These are phyloP conservation scores for Ananas comosus DNA, from an alignment of 176 grass and related monocot genomes.

Conservation along the genomic window DNA sequence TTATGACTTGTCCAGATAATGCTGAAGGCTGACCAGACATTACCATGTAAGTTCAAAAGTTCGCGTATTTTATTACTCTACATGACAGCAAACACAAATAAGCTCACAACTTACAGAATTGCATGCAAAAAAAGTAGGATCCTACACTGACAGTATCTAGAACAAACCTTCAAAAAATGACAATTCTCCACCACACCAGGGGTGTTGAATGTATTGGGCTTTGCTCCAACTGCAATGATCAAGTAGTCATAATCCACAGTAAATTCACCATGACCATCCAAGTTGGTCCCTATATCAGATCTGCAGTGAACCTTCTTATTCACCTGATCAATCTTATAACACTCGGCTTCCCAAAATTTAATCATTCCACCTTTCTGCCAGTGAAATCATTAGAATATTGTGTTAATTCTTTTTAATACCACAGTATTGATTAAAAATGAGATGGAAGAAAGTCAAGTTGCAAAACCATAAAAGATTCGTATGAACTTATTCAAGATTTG, in stretches of 20 bases:
- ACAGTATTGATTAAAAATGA: not conserved
- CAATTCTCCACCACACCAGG: constrained; percentile 82
- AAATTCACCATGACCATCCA: constrained; percentile 86
- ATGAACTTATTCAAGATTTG: not conserved
- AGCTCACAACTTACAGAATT: no score
- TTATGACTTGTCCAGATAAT: constrained; percentile 1
- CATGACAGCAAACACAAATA: no score
- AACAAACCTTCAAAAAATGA: constrained; percentile 83
- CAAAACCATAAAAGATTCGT: not conserved
- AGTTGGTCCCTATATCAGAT: constrained; percentile 55
- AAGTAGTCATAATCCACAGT: constrained; percentile 82
- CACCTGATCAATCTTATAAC: constrained; percentile 75
- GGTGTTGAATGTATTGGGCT: constrained; percentile 81
- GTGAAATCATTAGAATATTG: not conserved
- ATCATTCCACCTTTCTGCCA: constrained; percentile 78
- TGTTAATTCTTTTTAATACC: not conserved
- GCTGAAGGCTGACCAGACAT: not conserved
- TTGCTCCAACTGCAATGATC: constrained; percentile 71
- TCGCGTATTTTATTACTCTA: no score
- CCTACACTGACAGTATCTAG: not conserved
- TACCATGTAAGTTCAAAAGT: no score
- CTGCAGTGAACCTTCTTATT: constrained; percentile 73
- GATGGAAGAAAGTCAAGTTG: no score
- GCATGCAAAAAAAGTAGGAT: no score
- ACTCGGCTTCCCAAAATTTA: constrained; percentile 93